phyloP scores from a whole-genome alignment of 306 rosid genomes.

The Astragalus membranaceus region DNA sequence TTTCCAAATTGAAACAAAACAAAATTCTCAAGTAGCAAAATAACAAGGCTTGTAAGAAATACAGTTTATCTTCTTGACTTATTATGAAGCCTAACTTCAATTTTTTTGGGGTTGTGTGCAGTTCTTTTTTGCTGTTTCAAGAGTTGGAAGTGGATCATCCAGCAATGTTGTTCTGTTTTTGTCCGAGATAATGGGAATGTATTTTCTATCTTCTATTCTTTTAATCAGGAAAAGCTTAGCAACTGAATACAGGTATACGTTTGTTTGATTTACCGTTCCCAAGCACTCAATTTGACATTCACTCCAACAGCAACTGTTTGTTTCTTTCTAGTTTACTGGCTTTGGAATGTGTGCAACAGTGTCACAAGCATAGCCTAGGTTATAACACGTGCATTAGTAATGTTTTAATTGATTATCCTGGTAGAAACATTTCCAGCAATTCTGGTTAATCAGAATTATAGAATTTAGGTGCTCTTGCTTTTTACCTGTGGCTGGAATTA shows the following conservation, averaged over 20 bases:
- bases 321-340: not conserved
- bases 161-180: slow-evolving; percentile 95
- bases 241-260: slow-evolving; percentile 79
- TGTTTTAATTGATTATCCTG: slow-evolving; percentile 6
- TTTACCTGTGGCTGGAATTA: not conserved
- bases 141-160: slow-evolving; percentile 99
- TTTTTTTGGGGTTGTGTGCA: slow-evolving; percentile 22
- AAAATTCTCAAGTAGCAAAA: not conserved
- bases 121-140: slow-evolving; percentile 98
- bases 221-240: slow-evolving; percentile 97
- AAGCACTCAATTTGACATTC: not conserved
- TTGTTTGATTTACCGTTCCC: not conserved
- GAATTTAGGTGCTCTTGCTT: not conserved
- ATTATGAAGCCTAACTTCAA: slow-evolving; percentile 7
- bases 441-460: not conserved
- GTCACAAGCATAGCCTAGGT: not conserved
- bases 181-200: slow-evolving; percentile 98
- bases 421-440: not conserved
- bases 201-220: slow-evolving; percentile 90
- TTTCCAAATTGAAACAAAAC: not conserved
- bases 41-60: not conserved
- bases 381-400: not conserved
- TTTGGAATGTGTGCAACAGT: not conserved
- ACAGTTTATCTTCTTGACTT: not conserved
- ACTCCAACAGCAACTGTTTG: not conserved